Conservation (phyloP, 176 grass and related monocot genomes). For the Juncus effusus region DNA sequence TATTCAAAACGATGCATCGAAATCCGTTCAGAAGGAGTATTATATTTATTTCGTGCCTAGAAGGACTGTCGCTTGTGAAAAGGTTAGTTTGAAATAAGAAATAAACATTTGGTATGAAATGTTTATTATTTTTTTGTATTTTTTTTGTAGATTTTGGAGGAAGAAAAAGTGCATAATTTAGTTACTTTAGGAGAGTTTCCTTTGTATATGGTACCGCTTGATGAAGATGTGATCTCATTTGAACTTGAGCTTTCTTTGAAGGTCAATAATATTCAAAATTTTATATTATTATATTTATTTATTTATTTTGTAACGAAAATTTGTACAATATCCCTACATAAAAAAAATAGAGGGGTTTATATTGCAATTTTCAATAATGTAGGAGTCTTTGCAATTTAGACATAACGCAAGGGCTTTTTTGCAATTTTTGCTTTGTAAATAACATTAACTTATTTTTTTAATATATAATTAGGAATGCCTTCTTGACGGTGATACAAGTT, state of each 20-base stretch:
- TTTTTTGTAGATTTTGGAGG: slow-evolving; percentile 66
- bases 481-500: slow-evolving; percentile 90
- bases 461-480: slow-evolving; percentile 56
- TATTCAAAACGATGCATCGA: slow-evolving; percentile 57
- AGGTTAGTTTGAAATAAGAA: too few relatives aligned
- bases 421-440: background rate
- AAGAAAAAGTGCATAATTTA: slow-evolving; percentile 84
- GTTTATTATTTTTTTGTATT: slow-evolving; percentile 18
- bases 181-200: slow-evolving; percentile 80
- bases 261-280: slow-evolving; percentile 31
- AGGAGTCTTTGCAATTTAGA: too few relatives aligned
- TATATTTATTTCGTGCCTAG: slow-evolving; percentile 82
- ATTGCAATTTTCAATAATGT: too few relatives aligned
- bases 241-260: slow-evolving; percentile 82
- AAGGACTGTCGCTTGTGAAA: slow-evolving; percentile 78
- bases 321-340: slow-evolving; percentile 26
- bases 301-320: background rate
- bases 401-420: too few relatives aligned
- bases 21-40: slow-evolving; percentile 76
- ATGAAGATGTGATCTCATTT: slow-evolving; percentile 93
- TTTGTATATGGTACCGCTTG: slow-evolving; percentile 74
- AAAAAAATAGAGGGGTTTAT: too few relatives aligned
- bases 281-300: background rate
- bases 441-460: background rate
- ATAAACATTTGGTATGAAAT: too few relatives aligned